A percentile compares a stretch with the other conserved stretches of the same genome.
Evolutionary conservation across 495 filamentous ascomycete species (phyloP).

Genomic region (Achaetomiella virescens): DNA sequence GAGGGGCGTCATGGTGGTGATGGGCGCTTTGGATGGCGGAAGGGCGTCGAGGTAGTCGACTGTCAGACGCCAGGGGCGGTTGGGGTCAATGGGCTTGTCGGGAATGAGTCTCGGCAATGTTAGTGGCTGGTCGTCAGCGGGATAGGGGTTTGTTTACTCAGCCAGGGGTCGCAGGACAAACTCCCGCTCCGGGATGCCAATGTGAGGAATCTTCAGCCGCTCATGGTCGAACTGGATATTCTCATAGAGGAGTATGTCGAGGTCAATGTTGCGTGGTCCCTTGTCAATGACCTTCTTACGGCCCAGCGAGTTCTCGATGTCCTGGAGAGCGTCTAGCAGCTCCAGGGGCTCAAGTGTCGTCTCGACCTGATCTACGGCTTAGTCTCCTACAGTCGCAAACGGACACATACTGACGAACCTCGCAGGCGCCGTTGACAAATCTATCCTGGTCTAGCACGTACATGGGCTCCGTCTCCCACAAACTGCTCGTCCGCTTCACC

Average conservation of each 20-base stretch:
- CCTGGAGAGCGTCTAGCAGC: constrained; percentile 72
- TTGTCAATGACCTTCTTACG: constrained; percentile 84
- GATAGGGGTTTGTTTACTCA: constrained; percentile 53
- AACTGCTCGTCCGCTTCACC: constrained; percentile 71
- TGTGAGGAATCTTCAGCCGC: constrained; percentile 78
- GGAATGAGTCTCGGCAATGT: constrained; percentile 53
- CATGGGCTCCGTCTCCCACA: constrained; percentile 96
- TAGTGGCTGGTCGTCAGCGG: not conserved
- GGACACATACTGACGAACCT: constrained; percentile 52
- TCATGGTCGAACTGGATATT: constrained; percentile 56
- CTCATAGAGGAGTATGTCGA: constrained; percentile 89
- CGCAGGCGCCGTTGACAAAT: constrained; percentile 90
- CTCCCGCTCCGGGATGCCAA: constrained; percentile 79
- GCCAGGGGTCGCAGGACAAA: constrained; percentile 87
- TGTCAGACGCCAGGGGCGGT: constrained; percentile 44
- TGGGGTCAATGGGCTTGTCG: constrained; percentile 44
- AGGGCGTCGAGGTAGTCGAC: constrained; percentile 61
- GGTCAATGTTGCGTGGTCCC: constrained; percentile 85
- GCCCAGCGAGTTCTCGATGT: constrained; percentile 71
- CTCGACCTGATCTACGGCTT: constrained; percentile 55
- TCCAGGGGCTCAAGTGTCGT: constrained; percentile 68
- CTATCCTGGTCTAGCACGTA: constrained; percentile 82
- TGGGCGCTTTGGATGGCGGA: constrained; percentile 41
- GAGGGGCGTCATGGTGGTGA: constrained; percentile 66
- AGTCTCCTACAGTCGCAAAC: not conserved